Evolutionary conservation across 768 basidiomycete species (phyloP).

Genomic region (Panaeolus cyanescens): DNA sequence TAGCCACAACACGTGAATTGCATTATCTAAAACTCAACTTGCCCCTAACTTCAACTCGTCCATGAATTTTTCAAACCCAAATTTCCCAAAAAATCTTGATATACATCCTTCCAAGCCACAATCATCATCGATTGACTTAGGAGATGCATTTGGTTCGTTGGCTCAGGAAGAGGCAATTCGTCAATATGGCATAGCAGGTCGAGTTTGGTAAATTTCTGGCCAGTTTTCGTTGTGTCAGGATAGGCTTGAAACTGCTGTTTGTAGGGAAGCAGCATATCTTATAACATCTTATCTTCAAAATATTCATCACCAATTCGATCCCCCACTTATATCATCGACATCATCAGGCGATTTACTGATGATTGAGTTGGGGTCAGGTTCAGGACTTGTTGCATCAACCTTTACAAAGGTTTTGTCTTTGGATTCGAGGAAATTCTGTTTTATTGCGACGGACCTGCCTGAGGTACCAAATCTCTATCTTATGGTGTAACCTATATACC

Average conservation of each 20-base stretch:
- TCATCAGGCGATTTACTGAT: conserved; percentile 31
- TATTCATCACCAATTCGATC: conserved; percentile 50
- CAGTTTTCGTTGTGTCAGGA: not conserved
- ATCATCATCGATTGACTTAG: not conserved
- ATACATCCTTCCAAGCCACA: conserved; percentile 23
- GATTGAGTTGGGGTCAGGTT: conserved; percentile 83
- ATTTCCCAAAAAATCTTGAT: conserved; percentile 33
- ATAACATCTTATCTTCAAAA: conserved; percentile 56
- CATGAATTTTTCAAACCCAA: conserved; percentile 25
- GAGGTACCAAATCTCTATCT: conserved; percentile 65
- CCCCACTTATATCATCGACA: conserved; percentile 41
- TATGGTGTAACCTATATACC: no score
- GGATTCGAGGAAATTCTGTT: conserved; percentile 36
- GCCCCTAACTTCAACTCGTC: not conserved
- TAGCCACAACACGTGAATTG: conserved; percentile 12
- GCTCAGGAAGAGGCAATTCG: conserved; percentile 63
- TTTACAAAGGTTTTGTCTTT: conserved; percentile 36
- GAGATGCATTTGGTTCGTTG: conserved; percentile 26
- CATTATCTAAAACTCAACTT: not conserved
- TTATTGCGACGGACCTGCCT: conserved; percentile 75
- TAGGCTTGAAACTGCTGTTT: not conserved
- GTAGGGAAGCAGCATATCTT: conserved; percentile 76
- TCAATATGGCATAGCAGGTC: conserved; percentile 80
- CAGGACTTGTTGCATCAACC: conserved; percentile 57
- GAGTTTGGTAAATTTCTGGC: conserved; percentile 65